These are phyloP conservation scores for Alnus glutinosa DNA, from an alignment of 306 rosid species.

Conservation along the genomic window DNA sequence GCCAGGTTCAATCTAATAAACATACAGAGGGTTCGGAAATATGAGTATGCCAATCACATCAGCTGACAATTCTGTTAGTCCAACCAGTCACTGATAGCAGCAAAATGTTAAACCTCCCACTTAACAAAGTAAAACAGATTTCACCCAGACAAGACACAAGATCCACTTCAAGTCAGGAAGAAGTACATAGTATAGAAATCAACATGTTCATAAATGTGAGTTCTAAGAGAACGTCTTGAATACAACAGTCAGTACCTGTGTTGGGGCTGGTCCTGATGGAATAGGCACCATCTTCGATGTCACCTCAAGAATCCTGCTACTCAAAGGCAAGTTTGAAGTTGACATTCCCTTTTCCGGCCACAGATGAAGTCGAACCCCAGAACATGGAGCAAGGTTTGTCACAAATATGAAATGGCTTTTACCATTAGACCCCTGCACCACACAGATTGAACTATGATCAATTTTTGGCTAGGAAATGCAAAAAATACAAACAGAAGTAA, in stretches of 20 bases:
- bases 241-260: conserved; percentile 56
- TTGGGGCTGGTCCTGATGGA: conserved; percentile 99
- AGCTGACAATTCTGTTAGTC: conserved; percentile 20
- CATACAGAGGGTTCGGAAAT: conserved; percentile 32
- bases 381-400: conserved; percentile 94
- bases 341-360: conserved; percentile 90
- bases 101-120: conserved; percentile 6
- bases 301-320: conserved; percentile 73
- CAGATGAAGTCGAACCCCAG: conserved; percentile 92
- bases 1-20: conserved; percentile 87
- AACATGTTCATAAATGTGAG: background rate
- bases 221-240: background rate
- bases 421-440: conserved; percentile 74
- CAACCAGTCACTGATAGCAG: conserved; percentile 22
- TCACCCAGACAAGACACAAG: conserved; percentile 27
- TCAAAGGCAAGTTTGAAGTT: conserved; percentile 52
- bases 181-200: conserved; percentile 15
- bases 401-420: conserved; percentile 88
- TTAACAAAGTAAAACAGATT: conserved; percentile 12
- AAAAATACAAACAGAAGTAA: conserved; percentile 18
- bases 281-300: conserved; percentile 89
- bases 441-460: conserved; percentile 38
- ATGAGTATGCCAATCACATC: conserved; percentile 26
- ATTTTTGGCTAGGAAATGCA: conserved; percentile 14
- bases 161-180: conserved; percentile 14